Base-by-base conservation (phyloP, 352 stramenopile species). In the Globisporangium paddicum region DNA sequence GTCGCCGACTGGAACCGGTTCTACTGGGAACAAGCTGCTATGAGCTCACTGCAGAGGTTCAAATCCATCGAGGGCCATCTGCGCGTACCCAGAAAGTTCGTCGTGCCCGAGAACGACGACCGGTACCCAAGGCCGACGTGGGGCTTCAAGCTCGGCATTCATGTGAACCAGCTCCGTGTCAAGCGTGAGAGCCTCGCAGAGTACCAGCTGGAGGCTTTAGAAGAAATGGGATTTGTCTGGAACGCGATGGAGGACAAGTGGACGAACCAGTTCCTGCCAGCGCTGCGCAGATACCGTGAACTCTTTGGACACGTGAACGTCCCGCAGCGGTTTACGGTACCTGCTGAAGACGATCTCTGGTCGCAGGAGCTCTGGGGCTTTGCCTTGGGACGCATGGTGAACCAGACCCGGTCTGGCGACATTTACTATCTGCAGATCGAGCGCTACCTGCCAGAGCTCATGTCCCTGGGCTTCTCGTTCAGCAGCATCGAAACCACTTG, bases 391-490 rank as follows among this genome's bases (percentile, higher is more conserved):
- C 37, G 23, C 11, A 65, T 75, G 54, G 69, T 90, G 26, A 88
- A 87, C 64, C 59, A 68, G 4, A 63, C 85, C 48, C 76, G 80
- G 32, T 60, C 62, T 1, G 58, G 57, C 1, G 72, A 67, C 19
- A 37, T 50, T 1, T 85, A 74, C 47, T 28, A 51, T 6, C 32
- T 66, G 18, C 69, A 77, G 52, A 46, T 82, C 63, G 55, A 73
- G 26, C 64, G 54, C 32, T 71, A 72, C 30, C 52, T 52, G 11
- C 58, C 62, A 7, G 73, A 75, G 26, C 62, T 93, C 7, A 38
- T 70, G 19, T 45, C 56, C 16, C 57, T 90, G 42, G 73, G 69
- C 0, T 89, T 90, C 38, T 73, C 73, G 21, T 75, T 86, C 40
- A 72, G 67, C 51, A 75, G 50, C 55, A 60, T 69, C 28, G 71